phyloP scores from a whole-genome alignment of 148 eudicot species.

The Pharnaceum exiguum region DNA sequence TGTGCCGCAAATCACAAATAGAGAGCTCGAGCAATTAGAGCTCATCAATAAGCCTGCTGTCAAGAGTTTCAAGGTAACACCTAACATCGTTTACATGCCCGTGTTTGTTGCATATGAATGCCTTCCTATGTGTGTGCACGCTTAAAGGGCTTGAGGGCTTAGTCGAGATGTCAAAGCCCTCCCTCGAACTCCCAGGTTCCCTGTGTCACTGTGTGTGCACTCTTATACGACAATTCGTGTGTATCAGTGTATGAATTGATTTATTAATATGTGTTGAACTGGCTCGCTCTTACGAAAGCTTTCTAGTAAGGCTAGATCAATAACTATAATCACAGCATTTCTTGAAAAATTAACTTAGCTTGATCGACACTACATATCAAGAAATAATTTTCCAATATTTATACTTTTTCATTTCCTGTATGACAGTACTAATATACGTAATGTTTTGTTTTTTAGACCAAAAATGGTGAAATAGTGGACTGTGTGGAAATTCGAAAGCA shows the following conservation, averaged over 20 bases:
- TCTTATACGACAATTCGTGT: too few species aligned
- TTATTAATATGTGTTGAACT: too few species aligned
- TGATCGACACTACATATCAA: neutral
- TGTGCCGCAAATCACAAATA: neutral
- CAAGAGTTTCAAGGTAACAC: slow-evolving; percentile 15
- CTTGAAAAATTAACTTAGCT: too few species aligned
- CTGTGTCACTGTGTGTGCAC: too few species aligned
- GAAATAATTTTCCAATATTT: neutral
- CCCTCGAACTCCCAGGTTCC: too few species aligned
- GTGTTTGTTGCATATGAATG: too few species aligned
- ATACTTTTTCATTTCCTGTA: neutral
- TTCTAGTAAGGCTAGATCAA: too few species aligned
- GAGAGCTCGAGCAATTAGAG: slow-evolving; percentile 1
- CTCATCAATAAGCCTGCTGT: slow-evolving; percentile 11
- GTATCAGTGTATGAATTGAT: too few species aligned
- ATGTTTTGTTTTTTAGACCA: neutral
- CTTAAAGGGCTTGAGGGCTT: neutral
- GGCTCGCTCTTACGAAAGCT: too few species aligned
- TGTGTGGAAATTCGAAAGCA: slow-evolving; percentile 12
- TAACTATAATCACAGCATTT: too few species aligned
- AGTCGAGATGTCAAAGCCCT: too few species aligned
- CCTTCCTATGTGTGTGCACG: neutral
- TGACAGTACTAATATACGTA: neutral
- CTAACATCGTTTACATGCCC: neutral
- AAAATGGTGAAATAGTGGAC: slow-evolving; percentile 3